Conservation (phyloP, 176 grass and related monocot genomes). For the Rhynchospora breviuscula region DNA sequence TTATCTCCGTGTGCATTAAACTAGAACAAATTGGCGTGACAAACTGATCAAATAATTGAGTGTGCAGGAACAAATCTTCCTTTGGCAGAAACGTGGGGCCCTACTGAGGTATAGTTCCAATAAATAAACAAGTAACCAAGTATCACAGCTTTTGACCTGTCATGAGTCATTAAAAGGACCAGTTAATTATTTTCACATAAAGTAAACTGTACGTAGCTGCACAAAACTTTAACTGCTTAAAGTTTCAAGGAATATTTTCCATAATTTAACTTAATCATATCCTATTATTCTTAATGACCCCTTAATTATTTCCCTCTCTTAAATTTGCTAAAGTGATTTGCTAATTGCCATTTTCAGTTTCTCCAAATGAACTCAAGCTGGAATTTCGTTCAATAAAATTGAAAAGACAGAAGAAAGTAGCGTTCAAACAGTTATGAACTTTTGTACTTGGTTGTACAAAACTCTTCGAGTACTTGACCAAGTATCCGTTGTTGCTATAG, state of each 20-base stretch:
- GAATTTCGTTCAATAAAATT: neutral
- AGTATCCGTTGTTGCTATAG: neutral
- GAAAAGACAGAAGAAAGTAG: neutral
- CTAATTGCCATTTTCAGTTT: neutral
- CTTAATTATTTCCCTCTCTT: neutral
- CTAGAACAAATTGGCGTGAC: neutral
- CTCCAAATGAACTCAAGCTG: neutral
- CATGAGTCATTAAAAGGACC: neutral
- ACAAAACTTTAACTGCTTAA: conserved; percentile 3
- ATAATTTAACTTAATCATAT: neutral
- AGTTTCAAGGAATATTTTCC: conserved; percentile 17
- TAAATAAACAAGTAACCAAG: neutral
- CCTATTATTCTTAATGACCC: neutral
- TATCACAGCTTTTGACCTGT: conserved; percentile 7
- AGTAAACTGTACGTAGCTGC: neutral
- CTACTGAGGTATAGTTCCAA: neutral
- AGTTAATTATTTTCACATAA: conserved; percentile 16
- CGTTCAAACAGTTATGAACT: neutral
- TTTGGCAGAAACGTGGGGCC: conserved; percentile 16
- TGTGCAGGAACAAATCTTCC: conserved; percentile 12
- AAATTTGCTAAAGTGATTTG: neutral
- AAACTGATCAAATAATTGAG: conserved; percentile 16
- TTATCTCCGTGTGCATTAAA: neutral
- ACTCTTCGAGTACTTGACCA: neutral
- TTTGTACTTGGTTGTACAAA: conserved; percentile 6